Conservation (phyloP, 768 basidiomycete genomes). For the Tephrocybe rancida region DNA sequence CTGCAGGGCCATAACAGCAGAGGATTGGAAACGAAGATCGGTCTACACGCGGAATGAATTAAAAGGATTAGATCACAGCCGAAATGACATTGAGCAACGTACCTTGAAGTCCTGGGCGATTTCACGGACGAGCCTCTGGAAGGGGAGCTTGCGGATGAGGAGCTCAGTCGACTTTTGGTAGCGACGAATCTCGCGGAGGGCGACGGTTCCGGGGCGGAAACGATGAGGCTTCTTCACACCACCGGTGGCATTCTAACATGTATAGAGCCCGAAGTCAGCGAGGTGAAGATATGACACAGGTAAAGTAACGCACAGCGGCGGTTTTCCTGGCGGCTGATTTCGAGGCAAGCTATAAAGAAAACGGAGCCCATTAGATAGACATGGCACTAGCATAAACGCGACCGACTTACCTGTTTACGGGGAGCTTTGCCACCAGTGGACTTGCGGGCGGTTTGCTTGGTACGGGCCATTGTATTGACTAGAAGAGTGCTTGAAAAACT, state of each 20-base stretch:
- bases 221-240: constrained; percentile 45
- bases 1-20: constrained; percentile 24
- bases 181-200: constrained; percentile 80
- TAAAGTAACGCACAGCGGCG: constrained; percentile 4
- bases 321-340: constrained; percentile 20
- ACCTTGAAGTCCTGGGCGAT: constrained; percentile 76
- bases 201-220: constrained; percentile 81
- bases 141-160: constrained; percentile 82
- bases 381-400: neutral
- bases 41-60: constrained; percentile 11
- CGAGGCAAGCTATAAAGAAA: constrained; percentile 15
- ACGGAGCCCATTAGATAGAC: neutral
- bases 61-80: neutral
- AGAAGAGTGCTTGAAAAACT: neutral
- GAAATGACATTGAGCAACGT: constrained; percentile 18
- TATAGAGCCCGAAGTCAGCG: neutral
- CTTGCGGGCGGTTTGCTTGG: constrained; percentile 21
- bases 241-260: constrained; percentile 13
- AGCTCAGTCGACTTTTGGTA: constrained; percentile 88
- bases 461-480: constrained; percentile 16
- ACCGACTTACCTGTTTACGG: constrained; percentile 16
- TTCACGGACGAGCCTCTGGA: constrained; percentile 80
- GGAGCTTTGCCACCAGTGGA: constrained; percentile 22
- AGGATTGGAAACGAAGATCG: constrained; percentile 25
- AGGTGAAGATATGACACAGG: neutral